Evolutionary conservation across 139 green algal species (phyloP), one percentile per base, ranked within the genome.

Genomic region (Eudorina sp.): DNA sequence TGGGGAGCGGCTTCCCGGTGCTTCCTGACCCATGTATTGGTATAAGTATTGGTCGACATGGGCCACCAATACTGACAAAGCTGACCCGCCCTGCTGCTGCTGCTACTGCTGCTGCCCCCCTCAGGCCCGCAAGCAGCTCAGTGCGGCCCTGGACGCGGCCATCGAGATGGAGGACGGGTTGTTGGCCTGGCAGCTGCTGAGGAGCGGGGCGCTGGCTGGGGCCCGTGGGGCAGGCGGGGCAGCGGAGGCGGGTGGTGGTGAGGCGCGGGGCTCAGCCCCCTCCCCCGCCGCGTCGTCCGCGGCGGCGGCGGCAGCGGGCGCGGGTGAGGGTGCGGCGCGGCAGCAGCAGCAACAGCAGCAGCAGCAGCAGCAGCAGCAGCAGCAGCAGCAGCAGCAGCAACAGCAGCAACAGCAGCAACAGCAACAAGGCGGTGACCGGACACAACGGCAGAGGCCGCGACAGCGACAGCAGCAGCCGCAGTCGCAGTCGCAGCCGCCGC

Each of bases 111-210:
- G n/a, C 74, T 48, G 9, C 46, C 46, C 46, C 68, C 74, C 14
- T 14, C 53, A 84, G 77, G 77, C 77, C 0, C 19, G 34, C 34
- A 68, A 72, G 36, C 45, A 40, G 36, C 38, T 68, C 36, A 55
- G 21, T 31, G 53, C 25, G 8, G 53, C 77, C 8, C 34, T 84
- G 53, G 36, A 21, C 9, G 31, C 53, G 2, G 77, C 53, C 5
- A 3, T 27, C 23, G 36, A 72, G 5, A 41, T 84, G 53, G 45
- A 66, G 45, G 53, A 72, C 34, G 53, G 51, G 31, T 34, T 70
- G 55, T 53, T 84, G 38, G 77, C 77, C 21, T 84, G 77, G 77
- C 77, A 72, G 53, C 36, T 84, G 77, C 7, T 84, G 53, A 53
- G 53, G 8, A 84, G 77, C 77, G 53, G 77, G 51, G 77, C 27